phyloP scores from a whole-genome alignment of 148 eudicot genomes.

The Heliamphora exappendiculata region DNA sequence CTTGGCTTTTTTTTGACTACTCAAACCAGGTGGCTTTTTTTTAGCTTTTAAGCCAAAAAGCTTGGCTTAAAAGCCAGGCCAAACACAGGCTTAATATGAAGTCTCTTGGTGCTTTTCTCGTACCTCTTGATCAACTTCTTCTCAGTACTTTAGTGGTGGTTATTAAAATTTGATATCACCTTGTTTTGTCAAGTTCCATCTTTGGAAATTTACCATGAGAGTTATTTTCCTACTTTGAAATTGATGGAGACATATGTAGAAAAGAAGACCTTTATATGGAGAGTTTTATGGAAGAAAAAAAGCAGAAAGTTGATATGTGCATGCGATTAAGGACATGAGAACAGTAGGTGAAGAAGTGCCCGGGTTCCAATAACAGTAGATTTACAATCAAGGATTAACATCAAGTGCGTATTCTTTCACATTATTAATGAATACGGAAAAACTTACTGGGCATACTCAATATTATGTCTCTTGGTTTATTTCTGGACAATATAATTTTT shows the following conservation, averaged over 20 bases:
- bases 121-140: not conserved
- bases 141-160: not conserved
- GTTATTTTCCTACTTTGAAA: not conserved
- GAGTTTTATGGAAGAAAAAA: not conserved
- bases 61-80: too few species aligned
- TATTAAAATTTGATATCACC: too few species aligned
- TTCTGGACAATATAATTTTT: too few species aligned
- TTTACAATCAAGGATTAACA: not conserved
- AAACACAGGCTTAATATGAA: too few species aligned
- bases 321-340: not conserved
- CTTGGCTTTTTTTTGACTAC: too few species aligned
- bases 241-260: not conserved
- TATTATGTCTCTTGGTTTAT: too few species aligned
- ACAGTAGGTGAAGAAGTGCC: not conserved
- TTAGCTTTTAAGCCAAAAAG: too few species aligned
- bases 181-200: too few species aligned
- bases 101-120: not conserved
- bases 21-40: too few species aligned
- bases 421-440: not conserved
- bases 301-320: not conserved
- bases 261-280: not conserved
- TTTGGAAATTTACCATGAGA: not conserved
- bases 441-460: not conserved
- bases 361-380: not conserved
- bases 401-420: not conserved